Evolutionary conservation across 164 flowering plant species (phyloP).

Genomic region (Cinnamomum micranthum): DNA sequence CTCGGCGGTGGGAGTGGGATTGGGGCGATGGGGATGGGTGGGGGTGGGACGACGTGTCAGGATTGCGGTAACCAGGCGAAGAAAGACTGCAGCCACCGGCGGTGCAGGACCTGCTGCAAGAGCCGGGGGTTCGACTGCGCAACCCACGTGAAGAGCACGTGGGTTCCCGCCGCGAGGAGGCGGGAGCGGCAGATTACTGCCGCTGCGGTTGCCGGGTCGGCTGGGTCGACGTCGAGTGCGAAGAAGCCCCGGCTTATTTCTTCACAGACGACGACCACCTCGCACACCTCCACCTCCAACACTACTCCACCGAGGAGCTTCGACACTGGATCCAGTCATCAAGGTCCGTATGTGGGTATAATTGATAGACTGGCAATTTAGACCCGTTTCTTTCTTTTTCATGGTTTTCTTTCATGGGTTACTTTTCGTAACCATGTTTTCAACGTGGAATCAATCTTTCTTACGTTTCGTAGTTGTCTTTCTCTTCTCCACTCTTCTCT

Average conservation of each 20-base stretch:
- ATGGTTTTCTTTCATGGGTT: neutral
- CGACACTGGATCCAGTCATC: constrained; percentile 65
- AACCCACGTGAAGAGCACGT: constrained; percentile 94
- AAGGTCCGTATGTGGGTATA: constrained; percentile 3
- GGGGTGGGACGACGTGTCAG: constrained; percentile 46
- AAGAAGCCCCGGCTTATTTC: constrained; percentile 74
- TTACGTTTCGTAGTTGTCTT: too few relatives aligned
- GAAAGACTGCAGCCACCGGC: constrained; percentile 76
- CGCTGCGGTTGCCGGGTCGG: constrained; percentile 33
- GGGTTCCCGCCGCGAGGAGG: constrained; percentile 88
- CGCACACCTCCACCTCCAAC: constrained; percentile 89
- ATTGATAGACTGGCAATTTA: neutral
- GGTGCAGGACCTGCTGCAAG: constrained; percentile 97
- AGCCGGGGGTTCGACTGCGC: constrained; percentile 83
- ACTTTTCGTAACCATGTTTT: neutral
- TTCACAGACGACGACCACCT: constrained; percentile 62
- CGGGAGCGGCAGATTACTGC: constrained; percentile 69
- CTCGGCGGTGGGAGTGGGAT: neutral
- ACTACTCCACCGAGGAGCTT: constrained; percentile 86
- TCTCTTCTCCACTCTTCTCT: neutral
- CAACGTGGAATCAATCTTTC: neutral
- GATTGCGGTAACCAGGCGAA: constrained; percentile 97
- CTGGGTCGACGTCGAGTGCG: constrained; percentile 58
- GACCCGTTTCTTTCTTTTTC: neutral
- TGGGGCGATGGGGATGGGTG: constrained; percentile 22